Conservation (phyloP, 495 filamentous ascomycete genomes). For the Niebla homalea region DNA sequence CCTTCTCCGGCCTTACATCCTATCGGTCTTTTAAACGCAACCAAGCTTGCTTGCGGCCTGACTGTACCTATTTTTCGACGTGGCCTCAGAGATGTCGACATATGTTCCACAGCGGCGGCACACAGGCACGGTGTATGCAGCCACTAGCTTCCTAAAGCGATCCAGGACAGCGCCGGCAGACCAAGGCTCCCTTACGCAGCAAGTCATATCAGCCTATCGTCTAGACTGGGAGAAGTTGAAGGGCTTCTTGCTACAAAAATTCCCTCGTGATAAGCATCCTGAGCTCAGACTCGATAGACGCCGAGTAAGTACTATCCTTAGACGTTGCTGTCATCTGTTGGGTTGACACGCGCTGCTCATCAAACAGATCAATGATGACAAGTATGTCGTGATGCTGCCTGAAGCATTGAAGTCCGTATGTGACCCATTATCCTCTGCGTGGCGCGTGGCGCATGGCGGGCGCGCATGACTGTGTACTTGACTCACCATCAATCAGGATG, state of each 20-base stretch:
- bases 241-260: neutral
- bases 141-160: neutral
- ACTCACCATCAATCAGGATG: neutral
- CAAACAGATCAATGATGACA: neutral
- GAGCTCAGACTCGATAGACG: neutral
- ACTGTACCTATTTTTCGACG: no score
- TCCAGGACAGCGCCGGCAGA: neutral
- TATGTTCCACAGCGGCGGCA: neutral
- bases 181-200: neutral
- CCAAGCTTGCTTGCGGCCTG: no score
- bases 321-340: neutral
- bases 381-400: neutral
- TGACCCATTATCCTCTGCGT: neutral
- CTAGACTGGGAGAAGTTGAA: slow-evolving; percentile 1
- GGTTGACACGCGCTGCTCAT: neutral
- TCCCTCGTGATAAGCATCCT: neutral
- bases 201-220: neutral
- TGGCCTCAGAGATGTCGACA: no score
- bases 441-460: no score
- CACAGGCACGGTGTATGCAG: neutral
- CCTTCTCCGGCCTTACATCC: no score
- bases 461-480: neutral
- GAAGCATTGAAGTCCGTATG: neutral
- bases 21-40: no score
- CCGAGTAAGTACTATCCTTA: neutral